A percentile compares a stretch with the other conserved stretches of the same genome.
These are phyloP conservation scores for Fragaria ananassa DNA, from an alignment of 306 rosid species.

Conservation along the genomic window DNA sequence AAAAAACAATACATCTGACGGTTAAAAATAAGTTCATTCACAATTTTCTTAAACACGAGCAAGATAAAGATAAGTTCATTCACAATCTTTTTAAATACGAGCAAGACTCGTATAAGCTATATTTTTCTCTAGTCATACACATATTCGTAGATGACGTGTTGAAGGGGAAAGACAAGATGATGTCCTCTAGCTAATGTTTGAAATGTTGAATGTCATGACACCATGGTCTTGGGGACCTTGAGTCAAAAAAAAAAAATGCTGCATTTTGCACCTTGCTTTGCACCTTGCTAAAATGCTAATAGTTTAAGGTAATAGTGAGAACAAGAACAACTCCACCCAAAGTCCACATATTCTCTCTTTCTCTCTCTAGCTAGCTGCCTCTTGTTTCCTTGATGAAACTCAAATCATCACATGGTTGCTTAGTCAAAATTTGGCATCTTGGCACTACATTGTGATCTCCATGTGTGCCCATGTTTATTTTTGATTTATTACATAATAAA, in stretches of 20 bases:
- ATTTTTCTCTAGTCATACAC: neutral
- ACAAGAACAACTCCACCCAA: neutral
- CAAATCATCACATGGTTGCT: neutral
- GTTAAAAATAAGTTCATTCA: too few relatives aligned
- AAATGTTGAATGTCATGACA: neutral
- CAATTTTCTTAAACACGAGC: too few relatives aligned
- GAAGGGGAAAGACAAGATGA: neutral
- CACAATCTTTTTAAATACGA: too few relatives aligned
- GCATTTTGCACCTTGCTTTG: conserved; percentile 1
- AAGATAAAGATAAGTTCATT: too few relatives aligned
- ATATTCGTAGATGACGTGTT: neutral
- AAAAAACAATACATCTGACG: too few relatives aligned
- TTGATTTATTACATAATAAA: neutral
- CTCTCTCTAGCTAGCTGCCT: neutral
- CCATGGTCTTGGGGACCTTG: neutral
- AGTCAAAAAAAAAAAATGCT: conserved; percentile 7
- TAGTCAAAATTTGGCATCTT: neutral
- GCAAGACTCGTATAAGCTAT: too few relatives aligned
- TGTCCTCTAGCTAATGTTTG: neutral
- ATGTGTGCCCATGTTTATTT: neutral
- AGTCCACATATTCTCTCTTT: neutral
- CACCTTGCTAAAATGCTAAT: neutral
- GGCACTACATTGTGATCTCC: neutral
- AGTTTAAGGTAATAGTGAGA: neutral
- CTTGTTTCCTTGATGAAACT: neutral